A percentile compares a stretch with the other conserved stretches of the same genome.
These are phyloP conservation scores for Penicillium macrosclerotiorum DNA, from an alignment of 495 filamentous ascomycete genomes.

Conservation along the genomic window DNA sequence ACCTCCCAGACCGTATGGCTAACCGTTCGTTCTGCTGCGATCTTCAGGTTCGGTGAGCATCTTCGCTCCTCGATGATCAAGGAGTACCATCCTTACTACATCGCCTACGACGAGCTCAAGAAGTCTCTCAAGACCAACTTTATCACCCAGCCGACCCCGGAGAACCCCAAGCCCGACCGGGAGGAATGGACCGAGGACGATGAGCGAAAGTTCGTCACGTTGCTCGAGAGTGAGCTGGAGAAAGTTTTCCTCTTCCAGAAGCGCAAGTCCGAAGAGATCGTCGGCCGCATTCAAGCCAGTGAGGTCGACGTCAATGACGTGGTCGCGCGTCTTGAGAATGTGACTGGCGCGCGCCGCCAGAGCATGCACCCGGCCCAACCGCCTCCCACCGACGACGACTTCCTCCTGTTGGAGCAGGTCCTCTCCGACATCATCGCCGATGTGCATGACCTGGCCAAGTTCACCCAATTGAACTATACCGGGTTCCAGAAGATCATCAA, in stretches of 20 bases:
- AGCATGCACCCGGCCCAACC: slow-evolving; percentile 19
- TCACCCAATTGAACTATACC: slow-evolving; percentile 97
- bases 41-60: slow-evolving; percentile 96
- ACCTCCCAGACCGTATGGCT: no score
- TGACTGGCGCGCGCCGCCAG: slow-evolving; percentile 19
- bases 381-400: slow-evolving; percentile 78
- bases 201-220: slow-evolving; percentile 80
- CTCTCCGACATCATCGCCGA: slow-evolving; percentile 98
- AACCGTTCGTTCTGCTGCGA: no score
- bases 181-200: slow-evolving; percentile 88
- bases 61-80: slow-evolving; percentile 88
- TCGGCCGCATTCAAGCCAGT: slow-evolving; percentile 77
- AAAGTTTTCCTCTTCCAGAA: slow-evolving; percentile 97
- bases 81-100: slow-evolving; percentile 96
- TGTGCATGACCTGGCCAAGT: slow-evolving; percentile 97
- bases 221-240: slow-evolving; percentile 88
- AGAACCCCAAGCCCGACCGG: slow-evolving; percentile 54
- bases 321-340: slow-evolving; percentile 62
- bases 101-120: slow-evolving; percentile 94
- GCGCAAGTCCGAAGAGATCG: slow-evolving; percentile 91
- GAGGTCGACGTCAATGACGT: slow-evolving; percentile 90
- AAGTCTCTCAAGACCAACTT: slow-evolving; percentile 74
- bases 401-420: slow-evolving; percentile 89
- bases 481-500: slow-evolving; percentile 99
- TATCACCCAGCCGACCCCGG: slow-evolving; percentile 51